phyloP scores from a whole-genome alignment of 2,329 filamentous ascomycete species.

The Domatiomyces globalis region DNA sequence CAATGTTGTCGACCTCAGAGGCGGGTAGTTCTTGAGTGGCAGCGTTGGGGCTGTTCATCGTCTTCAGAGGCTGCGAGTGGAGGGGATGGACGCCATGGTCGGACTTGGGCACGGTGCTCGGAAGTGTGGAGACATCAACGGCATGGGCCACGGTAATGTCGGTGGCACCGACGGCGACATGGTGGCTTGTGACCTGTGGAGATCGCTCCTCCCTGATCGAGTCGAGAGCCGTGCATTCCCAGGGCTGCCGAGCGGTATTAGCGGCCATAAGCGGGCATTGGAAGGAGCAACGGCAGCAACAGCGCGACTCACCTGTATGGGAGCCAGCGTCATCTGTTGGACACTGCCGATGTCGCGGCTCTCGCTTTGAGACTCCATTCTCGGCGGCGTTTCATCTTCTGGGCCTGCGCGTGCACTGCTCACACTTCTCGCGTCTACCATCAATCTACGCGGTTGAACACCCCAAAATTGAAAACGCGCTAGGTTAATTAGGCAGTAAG shows the following conservation, averaged over 20 bases:
- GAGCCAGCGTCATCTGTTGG: constrained; percentile 4
- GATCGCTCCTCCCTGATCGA: constrained; percentile 6
- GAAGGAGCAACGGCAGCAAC: neutral
- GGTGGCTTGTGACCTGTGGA: constrained; percentile 5
- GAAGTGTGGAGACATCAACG: constrained; percentile 12
- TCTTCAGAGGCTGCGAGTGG: constrained; percentile 6
- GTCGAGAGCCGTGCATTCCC: neutral
- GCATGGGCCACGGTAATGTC: constrained; percentile 1
- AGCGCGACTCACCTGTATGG: constrained; percentile 4
- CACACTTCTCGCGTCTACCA: neutral
- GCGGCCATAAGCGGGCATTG: constrained; percentile 2
- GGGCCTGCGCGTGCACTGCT: neutral
- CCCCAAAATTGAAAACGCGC: neutral
- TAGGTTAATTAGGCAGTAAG: neutral
- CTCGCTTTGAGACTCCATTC: constrained; percentile 12
- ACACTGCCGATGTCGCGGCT: constrained; percentile 9
- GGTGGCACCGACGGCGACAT: constrained; percentile 2
- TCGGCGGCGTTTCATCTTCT: neutral
- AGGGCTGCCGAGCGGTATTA: constrained; percentile 5
- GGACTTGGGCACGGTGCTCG: constrained; percentile 13
- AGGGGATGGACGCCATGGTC: constrained; percentile 2
- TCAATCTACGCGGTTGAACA: neutral
- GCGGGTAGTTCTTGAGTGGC: constrained; percentile 32
- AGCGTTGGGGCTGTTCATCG: constrained; percentile 25
- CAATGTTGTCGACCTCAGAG: constrained; percentile 1